Evolutionary conservation across 2,329 filamentous ascomycete genomes (phyloP), one percentile per base, ranked within the genome.

Genomic region (Alternaria gaisen): DNA sequence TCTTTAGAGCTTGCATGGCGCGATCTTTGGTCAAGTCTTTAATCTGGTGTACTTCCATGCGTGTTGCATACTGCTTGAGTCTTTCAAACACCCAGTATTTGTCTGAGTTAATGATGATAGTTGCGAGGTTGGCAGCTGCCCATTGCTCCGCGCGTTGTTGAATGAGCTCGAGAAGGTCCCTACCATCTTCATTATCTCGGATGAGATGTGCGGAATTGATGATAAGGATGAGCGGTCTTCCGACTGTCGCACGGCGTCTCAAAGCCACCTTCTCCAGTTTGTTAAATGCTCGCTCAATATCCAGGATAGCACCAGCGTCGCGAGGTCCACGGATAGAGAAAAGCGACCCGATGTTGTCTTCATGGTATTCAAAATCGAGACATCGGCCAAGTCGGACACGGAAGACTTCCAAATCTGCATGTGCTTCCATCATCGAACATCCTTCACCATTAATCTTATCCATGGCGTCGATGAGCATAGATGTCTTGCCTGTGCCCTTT

Each of bases 11-110:
- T 24, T 83, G 82, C 62, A 97, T 86, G 4, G 95, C 94, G 71
- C 91, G 88, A 11, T 83, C 77, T 76, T 94, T 97, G 53, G 91
- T 88, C 7, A 99, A 83, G 77, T 99, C 95, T 5, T 87, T 85
- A 42, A 99, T 89, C 9, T 93, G 88, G 38, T 97, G 90, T 5
- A 99, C 91, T 74, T 97, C 94, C 92, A 99, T 97, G 46, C 95
- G 88, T 2, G 94, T 97, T 3, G 93, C 92, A 60, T 97, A 90
- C 76, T 92, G 90, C 83, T 97, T 97, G 53, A 99, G 82, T 14
- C 94, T 87, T 78, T 99, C 95, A 72, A 97, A 98, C 0, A 99
- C 91, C 95, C 95, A 99, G 80, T 97, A 99, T 76, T 98, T 95
- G 79, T 99, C 95, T 55, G 90, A 94, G 80, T 97, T 98, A 81